phyloP scores from a whole-genome alignment of 306 rosid genomes.

The Comarum palustre region DNA sequence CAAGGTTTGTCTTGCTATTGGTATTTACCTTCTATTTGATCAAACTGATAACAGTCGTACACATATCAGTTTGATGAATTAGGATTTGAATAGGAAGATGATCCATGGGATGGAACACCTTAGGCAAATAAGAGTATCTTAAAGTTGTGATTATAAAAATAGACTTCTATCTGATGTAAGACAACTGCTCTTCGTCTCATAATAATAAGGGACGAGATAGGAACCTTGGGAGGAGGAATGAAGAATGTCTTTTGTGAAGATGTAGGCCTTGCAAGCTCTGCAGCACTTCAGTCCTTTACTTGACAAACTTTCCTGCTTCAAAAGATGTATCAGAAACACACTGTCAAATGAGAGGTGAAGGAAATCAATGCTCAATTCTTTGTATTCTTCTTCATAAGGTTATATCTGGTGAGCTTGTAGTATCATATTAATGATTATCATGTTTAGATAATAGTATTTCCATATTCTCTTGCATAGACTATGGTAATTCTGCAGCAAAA shows the following conservation, averaged over 20 bases:
- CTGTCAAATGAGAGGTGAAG: conserved; percentile 37
- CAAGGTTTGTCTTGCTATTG: conserved; percentile 40
- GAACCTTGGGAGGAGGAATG: no score
- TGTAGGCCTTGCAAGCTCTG: no score
- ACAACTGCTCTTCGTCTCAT: no score
- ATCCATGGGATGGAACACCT: conserved; percentile 45
- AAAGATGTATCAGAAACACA: conserved; percentile 41
- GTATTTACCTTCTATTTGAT: not conserved
- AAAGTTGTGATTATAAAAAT: no score
- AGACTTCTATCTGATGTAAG: no score
- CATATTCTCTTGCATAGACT: conserved; percentile 4
- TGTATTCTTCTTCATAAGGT: conserved; percentile 32
- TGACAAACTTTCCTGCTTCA: conserved; percentile 37
- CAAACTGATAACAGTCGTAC: no score
- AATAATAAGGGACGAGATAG: no score
- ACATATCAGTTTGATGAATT: conserved; percentile 46
- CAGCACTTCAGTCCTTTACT: no score
- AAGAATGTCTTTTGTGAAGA: no score
- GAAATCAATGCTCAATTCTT: conserved; percentile 45
- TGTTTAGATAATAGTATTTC: conserved; percentile 5
- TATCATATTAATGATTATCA: not conserved
- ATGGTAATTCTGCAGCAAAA: not conserved
- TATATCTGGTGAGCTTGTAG: conserved; percentile 36
- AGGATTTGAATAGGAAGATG: conserved; percentile 55
- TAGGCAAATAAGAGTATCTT: conserved; percentile 53